A percentile compares a stretch with the other conserved stretches of the same genome.
phyloP scores from a whole-genome alignment of 306 rosid species.

The Quillaja saponaria region DNA sequence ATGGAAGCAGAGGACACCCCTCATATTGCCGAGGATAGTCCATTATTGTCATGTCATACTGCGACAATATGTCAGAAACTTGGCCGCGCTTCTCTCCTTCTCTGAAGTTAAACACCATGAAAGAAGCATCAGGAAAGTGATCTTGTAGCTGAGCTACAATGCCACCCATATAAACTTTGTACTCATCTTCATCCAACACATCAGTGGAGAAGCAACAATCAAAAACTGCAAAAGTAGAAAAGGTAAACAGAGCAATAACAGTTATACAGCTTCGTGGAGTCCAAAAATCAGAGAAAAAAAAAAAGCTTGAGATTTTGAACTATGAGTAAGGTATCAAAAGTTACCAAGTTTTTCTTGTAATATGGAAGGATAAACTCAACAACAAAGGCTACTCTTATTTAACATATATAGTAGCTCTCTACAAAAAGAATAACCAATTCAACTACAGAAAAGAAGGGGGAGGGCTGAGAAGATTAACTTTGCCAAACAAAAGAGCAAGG shows the following conservation, averaged over 20 bases:
- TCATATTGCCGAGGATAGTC: slow-evolving; percentile 94
- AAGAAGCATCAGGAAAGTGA: slow-evolving; percentile 91
- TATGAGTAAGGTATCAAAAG: no score
- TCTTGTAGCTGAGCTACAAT: slow-evolving; percentile 89
- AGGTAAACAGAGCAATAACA: slow-evolving; percentile 13
- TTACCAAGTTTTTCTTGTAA: background rate
- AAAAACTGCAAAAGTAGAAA: slow-evolving; percentile 59
- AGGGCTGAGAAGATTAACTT: background rate
- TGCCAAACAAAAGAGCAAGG: slow-evolving; percentile 8
- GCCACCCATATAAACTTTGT: slow-evolving; percentile 79
- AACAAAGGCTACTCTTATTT: no score
- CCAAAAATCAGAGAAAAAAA: slow-evolving; percentile 8
- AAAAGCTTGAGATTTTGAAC: background rate
- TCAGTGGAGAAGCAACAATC: slow-evolving; percentile 97
- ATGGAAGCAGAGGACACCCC: slow-evolving; percentile 84
- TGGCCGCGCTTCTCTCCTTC: slow-evolving; percentile 82
- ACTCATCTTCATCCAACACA: slow-evolving; percentile 84
- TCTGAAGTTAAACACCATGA: slow-evolving; percentile 93
- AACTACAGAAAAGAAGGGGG: no score
- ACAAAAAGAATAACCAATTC: no score
- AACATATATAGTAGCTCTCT: no score
- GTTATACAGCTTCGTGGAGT: background rate
- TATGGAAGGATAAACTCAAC: slow-evolving; percentile 6
- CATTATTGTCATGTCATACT: slow-evolving; percentile 97
- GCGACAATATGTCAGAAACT: slow-evolving; percentile 77